Percentiles rank a stretch among this genome's conserved stretches.
phyloP scores from a whole-genome alignment of 208 protist genomes.

The Novymonas esmeraldas region DNA sequence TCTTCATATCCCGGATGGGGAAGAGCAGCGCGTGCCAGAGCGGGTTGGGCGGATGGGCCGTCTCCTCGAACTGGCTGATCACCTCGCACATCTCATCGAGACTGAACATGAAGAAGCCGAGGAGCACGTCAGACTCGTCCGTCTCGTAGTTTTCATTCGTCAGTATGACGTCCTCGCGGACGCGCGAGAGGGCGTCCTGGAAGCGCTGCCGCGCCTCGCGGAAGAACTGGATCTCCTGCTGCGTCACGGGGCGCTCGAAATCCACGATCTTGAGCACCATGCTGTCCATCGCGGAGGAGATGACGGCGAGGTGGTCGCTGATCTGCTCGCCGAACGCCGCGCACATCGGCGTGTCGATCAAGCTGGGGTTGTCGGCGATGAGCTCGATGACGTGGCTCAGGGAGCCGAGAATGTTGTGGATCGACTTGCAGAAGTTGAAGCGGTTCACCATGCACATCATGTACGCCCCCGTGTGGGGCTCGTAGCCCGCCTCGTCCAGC shows the following conservation, averaged over 20 bases:
- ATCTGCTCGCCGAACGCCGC: constrained; percentile 71
- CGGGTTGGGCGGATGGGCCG: constrained; percentile 47
- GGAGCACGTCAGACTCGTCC: constrained; percentile 86
- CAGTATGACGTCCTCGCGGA: constrained; percentile 89
- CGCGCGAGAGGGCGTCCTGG: constrained; percentile 81
- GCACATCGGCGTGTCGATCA: constrained; percentile 84
- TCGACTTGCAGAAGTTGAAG: constrained; percentile 73
- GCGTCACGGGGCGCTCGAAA: constrained; percentile 65
- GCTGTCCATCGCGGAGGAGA: constrained; percentile 88
- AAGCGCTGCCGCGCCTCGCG: constrained; percentile 76
- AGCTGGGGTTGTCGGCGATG: constrained; percentile 60
- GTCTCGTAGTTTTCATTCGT: constrained; percentile 92
- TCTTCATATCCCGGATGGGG: constrained; percentile 67
- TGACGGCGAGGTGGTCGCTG: constrained; percentile 72
- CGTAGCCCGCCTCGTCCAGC: constrained; percentile 76
- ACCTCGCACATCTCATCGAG: constrained; percentile 88
- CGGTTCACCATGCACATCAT: constrained; percentile 61
- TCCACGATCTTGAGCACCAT: constrained; percentile 92
- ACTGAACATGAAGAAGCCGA: constrained; percentile 93
- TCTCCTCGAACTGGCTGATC: constrained; percentile 74
- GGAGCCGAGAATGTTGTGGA: constrained; percentile 81
- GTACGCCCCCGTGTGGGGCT: constrained; percentile 80
- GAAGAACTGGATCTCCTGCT: constrained; percentile 80
- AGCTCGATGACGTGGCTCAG: constrained; percentile 86
- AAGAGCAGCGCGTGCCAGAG: constrained; percentile 52